Conservation (phyloP, 495 filamentous ascomycete genomes). For the Penicillium lagena region DNA sequence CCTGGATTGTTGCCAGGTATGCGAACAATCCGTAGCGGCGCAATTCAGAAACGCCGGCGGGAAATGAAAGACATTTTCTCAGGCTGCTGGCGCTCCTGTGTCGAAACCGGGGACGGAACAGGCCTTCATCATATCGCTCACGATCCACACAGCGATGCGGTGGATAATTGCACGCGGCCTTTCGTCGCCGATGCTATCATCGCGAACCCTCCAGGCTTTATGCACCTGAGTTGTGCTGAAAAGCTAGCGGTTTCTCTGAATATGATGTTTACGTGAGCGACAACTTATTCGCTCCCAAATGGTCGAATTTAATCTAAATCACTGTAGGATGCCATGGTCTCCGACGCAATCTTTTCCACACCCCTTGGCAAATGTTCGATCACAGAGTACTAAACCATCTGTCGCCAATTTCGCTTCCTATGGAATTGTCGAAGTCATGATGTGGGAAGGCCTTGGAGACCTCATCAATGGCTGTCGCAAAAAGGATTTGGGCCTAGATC, state of each 20-base stretch:
- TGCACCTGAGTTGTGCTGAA: conserved; percentile 77
- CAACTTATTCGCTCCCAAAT: neutral
- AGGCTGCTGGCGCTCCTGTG: conserved; percentile 77
- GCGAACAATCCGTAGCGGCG: conserved; percentile 58
- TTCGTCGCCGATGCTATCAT: conserved; percentile 82
- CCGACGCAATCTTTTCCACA: conserved; percentile 47
- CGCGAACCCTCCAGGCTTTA: conserved; percentile 78
- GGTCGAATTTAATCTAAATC: conserved; percentile 41
- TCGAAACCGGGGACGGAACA: conserved; percentile 55
- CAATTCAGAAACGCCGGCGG: conserved; percentile 56
- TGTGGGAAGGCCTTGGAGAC: conserved; percentile 74
- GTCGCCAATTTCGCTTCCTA: conserved; percentile 71
- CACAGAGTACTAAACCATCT: conserved; percentile 44
- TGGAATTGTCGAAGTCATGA: conserved; percentile 70
- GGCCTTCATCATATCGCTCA: conserved; percentile 31
- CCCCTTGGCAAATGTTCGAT: conserved; percentile 48
- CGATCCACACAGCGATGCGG: conserved; percentile 29
- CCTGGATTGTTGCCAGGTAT: conserved; percentile 71
- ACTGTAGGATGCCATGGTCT: conserved; percentile 58
- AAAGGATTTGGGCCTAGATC: conserved; percentile 54
- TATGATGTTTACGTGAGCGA: conserved; percentile 69
- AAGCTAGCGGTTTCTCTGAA: conserved; percentile 71
- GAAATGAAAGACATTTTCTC: conserved; percentile 64
- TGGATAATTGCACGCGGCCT: conserved; percentile 36
- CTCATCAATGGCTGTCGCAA: conserved; percentile 67